These are phyloP conservation scores for Cyberlindnera maclurae DNA, from an alignment of 805 yeast genomes.

Conservation along the genomic window DNA sequence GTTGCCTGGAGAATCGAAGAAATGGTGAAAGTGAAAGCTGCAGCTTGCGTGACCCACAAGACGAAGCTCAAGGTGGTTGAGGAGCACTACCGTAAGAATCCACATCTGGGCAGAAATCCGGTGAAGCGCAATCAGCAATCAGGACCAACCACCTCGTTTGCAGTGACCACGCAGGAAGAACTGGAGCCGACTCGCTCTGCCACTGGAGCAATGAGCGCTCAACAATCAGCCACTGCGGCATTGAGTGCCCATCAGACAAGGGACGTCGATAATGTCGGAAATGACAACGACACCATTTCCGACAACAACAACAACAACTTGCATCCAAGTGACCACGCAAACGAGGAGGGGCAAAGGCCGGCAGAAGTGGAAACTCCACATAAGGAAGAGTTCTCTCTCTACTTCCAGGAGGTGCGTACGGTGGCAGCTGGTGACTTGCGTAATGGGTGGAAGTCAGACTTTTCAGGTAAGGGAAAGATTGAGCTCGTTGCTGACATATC, in stretches of 20 bases:
- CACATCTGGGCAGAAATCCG: constrained; percentile 14
- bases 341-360: constrained; percentile 20
- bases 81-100: constrained; percentile 31
- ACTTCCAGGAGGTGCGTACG: constrained; percentile 66
- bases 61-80: constrained; percentile 40
- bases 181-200: constrained; percentile 16
- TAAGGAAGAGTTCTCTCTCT: constrained; percentile 35
- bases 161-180: constrained; percentile 24
- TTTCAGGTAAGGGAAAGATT: constrained; percentile 66
- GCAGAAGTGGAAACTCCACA: constrained; percentile 23
- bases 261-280: background rate
- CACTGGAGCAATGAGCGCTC: constrained; percentile 3
- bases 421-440: constrained; percentile 76
- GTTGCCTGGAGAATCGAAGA: constrained; percentile 88
- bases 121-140: constrained; percentile 32
- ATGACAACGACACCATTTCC: constrained; percentile 9
- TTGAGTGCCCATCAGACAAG: constrained; percentile 3
- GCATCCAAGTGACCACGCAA: constrained; percentile 28
- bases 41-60: constrained; percentile 52
- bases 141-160: constrained; percentile 31
- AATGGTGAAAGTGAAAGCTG: constrained; percentile 51
- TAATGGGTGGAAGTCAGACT: constrained; percentile 95
- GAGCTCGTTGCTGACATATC: constrained; percentile 71
- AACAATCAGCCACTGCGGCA: constrained; percentile 3
- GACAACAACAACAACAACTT: constrained; percentile 4